Evolutionary conservation across 371 early-diverging fungal genomes (phyloP).

Genomic region (Lichtheimia ramosa): DNA sequence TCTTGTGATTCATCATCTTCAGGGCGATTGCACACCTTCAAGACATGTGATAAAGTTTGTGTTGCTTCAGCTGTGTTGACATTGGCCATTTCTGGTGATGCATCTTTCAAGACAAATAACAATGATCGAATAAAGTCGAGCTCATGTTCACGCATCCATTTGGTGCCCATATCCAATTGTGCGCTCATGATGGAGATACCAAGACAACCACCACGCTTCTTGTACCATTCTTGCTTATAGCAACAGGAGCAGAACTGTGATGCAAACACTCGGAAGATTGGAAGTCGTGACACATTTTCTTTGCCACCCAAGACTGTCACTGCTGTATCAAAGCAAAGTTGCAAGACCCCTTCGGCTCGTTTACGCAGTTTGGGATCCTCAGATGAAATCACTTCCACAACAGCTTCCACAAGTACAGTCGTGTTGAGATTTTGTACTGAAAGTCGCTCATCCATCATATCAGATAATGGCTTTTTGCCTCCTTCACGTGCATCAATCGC

Average conservation of each 20-base stretch:
- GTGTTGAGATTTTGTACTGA: slow-evolving; percentile 53
- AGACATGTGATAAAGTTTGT: slow-evolving; percentile 73
- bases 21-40: slow-evolving; percentile 81
- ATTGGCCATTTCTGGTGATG: slow-evolving; percentile 78
- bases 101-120: slow-evolving; percentile 92
- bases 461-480: slow-evolving; percentile 45
- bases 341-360: slow-evolving; percentile 69
- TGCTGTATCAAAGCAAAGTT: slow-evolving; percentile 66
- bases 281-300: slow-evolving; percentile 63
- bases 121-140: slow-evolving; percentile 91
- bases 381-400: slow-evolving; percentile 79
- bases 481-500: slow-evolving; percentile 59
- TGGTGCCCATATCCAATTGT: slow-evolving; percentile 78
- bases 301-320: slow-evolving; percentile 57
- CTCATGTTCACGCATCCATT: slow-evolving; percentile 92
- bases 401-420: slow-evolving; percentile 73
- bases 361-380: slow-evolving; percentile 64
- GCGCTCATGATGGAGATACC: slow-evolving; percentile 86
- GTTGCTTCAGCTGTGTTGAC: slow-evolving; percentile 78
- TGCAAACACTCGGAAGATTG: slow-evolving; percentile 78
- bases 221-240: slow-evolving; percentile 83
- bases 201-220: slow-evolving; percentile 86
- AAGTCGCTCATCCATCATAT: slow-evolving; percentile 48
- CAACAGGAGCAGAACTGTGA: slow-evolving; percentile 82
- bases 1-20: slow-evolving; percentile 61